phyloP scores from a whole-genome alignment of 2,329 filamentous ascomycete species.

The Sclerotinia trifoliorum region DNA sequence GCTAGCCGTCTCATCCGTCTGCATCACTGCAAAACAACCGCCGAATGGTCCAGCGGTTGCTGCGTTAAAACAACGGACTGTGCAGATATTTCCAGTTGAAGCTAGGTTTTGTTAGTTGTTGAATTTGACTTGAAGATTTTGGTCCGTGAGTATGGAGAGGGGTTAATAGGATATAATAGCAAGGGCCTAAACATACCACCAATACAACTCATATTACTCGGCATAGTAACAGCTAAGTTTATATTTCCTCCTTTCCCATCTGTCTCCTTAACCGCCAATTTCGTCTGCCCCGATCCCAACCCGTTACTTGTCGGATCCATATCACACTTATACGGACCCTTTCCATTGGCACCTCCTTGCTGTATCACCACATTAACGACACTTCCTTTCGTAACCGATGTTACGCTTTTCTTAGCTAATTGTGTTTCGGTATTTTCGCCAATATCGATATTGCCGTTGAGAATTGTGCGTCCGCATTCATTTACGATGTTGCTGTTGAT shows the following conservation, averaged over 20 bases:
- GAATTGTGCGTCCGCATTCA: slow-evolving; percentile 61
- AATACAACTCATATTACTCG: slow-evolving; percentile 6
- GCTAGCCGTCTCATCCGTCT: slow-evolving; percentile 47
- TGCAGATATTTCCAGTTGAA: slow-evolving; percentile 55
- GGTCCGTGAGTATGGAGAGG: neutral
- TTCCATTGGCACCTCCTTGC: slow-evolving; percentile 54
- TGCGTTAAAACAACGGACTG: slow-evolving; percentile 58
- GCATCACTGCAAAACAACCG: slow-evolving; percentile 58
- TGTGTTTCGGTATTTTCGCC: slow-evolving; percentile 55
- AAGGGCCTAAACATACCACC: neutral
- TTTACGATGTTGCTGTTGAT: slow-evolving; percentile 53
- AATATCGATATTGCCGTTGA: slow-evolving; percentile 61
- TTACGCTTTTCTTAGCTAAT: slow-evolving; percentile 47
- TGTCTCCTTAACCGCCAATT: slow-evolving; percentile 4
- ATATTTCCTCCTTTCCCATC: neutral
- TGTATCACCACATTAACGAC: slow-evolving; percentile 52
- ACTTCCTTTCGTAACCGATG: slow-evolving; percentile 49
- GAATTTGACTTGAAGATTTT: no score
- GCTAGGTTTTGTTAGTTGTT: slow-evolving; percentile 9
- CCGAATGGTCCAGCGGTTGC: slow-evolving; percentile 57
- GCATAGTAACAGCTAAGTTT: slow-evolving; percentile 7
- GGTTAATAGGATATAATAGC: neutral
- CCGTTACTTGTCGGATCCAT: slow-evolving; percentile 47
- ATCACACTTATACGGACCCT: slow-evolving; percentile 56
- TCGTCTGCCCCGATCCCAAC: neutral